A percentile compares a stretch with the other conserved stretches of the same genome.
phyloP scores from a whole-genome alignment of 192 early-diverging fungal species.

The Pilobolus umbonatus region DNA sequence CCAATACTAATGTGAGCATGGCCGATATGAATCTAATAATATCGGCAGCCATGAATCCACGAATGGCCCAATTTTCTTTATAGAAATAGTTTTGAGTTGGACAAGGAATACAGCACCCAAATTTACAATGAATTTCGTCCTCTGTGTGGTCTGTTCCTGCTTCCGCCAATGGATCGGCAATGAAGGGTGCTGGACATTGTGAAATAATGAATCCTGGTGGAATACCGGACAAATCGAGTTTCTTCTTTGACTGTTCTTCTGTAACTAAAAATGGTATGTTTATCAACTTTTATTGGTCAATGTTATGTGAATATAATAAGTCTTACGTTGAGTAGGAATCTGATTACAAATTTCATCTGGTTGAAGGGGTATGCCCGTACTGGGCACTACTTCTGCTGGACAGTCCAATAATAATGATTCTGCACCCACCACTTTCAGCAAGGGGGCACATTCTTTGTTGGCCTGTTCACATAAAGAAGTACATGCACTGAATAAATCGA shows the following conservation, averaged over 20 bases:
- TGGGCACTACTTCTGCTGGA: too few relatives aligned
- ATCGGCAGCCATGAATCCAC: slow-evolving; percentile 41
- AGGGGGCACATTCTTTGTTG: too few relatives aligned
- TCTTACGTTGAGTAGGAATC: neutral
- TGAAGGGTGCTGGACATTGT: slow-evolving; percentile 38
- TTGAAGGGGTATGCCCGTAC: neutral
- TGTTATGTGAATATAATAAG: neutral
- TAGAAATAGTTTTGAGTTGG: slow-evolving; percentile 49
- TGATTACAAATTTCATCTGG: neutral
- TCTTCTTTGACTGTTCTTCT: neutral
- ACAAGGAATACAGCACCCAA: slow-evolving; percentile 53
- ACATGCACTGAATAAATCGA: too few relatives aligned
- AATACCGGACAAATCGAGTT: slow-evolving; percentile 17
- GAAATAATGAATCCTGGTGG: slow-evolving; percentile 16
- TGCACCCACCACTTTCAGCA: too few relatives aligned
- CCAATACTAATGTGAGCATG: slow-evolving; percentile 32
- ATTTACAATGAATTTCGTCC: slow-evolving; percentile 28
- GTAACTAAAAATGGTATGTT: neutral
- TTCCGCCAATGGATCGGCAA: slow-evolving; percentile 28
- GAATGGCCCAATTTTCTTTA: slow-evolving; percentile 32
- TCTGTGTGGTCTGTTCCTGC: slow-evolving; percentile 10
- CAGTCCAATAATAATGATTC: too few relatives aligned
- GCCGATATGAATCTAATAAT: slow-evolving; percentile 41
- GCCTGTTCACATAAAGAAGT: too few relatives aligned
- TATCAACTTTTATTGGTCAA: neutral